Base-by-base conservation (phyloP, 2,329 filamentous ascomycete genomes). In the Colletotrichum sp. region DNA sequence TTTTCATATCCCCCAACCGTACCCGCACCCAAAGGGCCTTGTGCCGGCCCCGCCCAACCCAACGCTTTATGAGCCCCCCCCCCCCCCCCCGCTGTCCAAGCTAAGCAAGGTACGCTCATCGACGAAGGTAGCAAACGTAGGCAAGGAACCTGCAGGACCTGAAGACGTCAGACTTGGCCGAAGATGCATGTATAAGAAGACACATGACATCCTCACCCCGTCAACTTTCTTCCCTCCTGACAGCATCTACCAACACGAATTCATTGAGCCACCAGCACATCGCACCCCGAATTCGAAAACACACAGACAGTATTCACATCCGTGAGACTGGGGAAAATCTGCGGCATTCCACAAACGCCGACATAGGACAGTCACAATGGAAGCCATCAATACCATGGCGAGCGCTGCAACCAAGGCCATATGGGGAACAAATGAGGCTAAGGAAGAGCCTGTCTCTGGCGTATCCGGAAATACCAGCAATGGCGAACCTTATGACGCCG, bases 401-500 rank as follows among this genome's bases (percentile, higher is more conserved):
- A 81, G 81, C 3, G 82, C 84, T 7, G 86, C 85, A 55, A 84
- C 82, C 67, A 86, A 83, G 71, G 85, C 82, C 36, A 85, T 88
- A 71, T 88, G 85, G 85, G 86, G 86, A 79, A 85, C 79, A 77
- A 85, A 83, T 85, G 78, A 84, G 32, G 71, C 81, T 28, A 80
- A 82, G 61, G 82, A 85, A 62, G 95, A 97, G 85, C 95, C 95
- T 21, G 83, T 96, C 59, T 94, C 94, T 24, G 95, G 95, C 26
- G 86, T 91, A 67, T 86, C 89, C 73, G 95, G 95, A 52, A 86
- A 93, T 81, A 93, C 94, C 6, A 89, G 89, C 28, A 88, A 88
- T 58, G 91, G 90, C 14, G 93, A 96, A 82, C 95, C 95, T 0
- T 97, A 92, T 79, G 95, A 97, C 81, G 91, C 92, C 73, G 95